phyloP scores from a whole-genome alignment of 768 basidiomycete genomes.

The Phaeolepiota aurea region DNA sequence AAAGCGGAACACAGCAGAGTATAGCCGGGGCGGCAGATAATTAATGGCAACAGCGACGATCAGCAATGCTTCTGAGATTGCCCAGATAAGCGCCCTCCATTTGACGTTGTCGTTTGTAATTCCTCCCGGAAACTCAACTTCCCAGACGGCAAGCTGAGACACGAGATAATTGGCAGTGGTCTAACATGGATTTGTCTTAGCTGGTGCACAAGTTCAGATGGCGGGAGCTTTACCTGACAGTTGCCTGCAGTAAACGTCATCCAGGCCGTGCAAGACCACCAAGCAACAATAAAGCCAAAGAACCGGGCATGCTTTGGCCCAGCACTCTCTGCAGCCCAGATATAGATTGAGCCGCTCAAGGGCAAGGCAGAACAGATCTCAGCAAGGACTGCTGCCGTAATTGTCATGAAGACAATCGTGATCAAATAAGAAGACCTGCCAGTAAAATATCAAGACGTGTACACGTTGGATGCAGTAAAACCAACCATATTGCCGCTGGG shows the following conservation, averaged over 20 bases:
- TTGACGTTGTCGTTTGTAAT: slow-evolving; percentile 61
- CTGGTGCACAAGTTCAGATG: not conserved
- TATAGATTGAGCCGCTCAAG: slow-evolving; percentile 86
- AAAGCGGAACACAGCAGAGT: slow-evolving; percentile 72
- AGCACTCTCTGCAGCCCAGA: slow-evolving; percentile 91
- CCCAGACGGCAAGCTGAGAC: slow-evolving; percentile 76
- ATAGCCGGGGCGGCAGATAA: slow-evolving; percentile 70
- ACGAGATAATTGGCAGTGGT: slow-evolving; percentile 87
- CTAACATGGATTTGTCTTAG: slow-evolving; percentile 23
- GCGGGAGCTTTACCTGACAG: slow-evolving; percentile 50
- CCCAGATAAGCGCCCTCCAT: slow-evolving; percentile 85
- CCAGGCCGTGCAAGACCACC: slow-evolving; percentile 96
- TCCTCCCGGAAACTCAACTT: slow-evolving; percentile 78
- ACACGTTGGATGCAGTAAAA: not conserved
- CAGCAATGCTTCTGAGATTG: slow-evolving; percentile 65
- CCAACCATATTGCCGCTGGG: slow-evolving; percentile 77
- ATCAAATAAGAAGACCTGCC: slow-evolving; percentile 80
- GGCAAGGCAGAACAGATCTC: slow-evolving; percentile 89
- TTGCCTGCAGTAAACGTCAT: slow-evolving; percentile 89
- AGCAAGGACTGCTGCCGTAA: slow-evolving; percentile 80
- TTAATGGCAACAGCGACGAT: slow-evolving; percentile 73
- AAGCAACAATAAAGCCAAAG: slow-evolving; percentile 84
- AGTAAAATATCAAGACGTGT: not conserved
- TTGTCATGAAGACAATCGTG: slow-evolving; percentile 80
- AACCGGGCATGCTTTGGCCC: slow-evolving; percentile 82